Percentiles rank a stretch among this genome's conserved stretches.
These are phyloP conservation scores for Pyrenopolyporus hunteri DNA, from an alignment of 495 filamentous ascomycete genomes.

Conservation along the genomic window DNA sequence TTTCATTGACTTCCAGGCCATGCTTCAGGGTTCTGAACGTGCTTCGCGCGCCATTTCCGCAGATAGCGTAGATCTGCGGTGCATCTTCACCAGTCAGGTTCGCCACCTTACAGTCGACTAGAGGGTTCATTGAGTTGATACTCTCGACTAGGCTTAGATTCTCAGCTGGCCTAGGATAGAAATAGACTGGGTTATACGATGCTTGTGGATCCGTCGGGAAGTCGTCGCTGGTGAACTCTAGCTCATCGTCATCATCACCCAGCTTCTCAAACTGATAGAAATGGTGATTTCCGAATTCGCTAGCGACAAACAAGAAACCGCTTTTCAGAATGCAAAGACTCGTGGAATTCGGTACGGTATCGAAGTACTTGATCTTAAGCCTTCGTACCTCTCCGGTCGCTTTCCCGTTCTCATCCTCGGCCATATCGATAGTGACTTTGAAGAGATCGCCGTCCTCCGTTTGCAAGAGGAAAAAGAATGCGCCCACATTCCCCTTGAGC, in stretches of 20 bases:
- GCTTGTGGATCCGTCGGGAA: slow-evolving; percentile 75
- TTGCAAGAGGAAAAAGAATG: slow-evolving; percentile 97
- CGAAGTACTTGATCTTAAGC: slow-evolving; percentile 96
- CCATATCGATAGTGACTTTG: slow-evolving; percentile 92
- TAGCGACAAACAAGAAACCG: slow-evolving; percentile 91
- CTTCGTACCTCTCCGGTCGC: slow-evolving; percentile 78
- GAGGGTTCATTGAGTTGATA: slow-evolving; percentile 86
- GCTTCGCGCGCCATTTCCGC: slow-evolving; percentile 85
- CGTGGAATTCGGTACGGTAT: slow-evolving; percentile 87
- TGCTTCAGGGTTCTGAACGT: slow-evolving; percentile 91
- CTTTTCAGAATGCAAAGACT: slow-evolving; percentile 92
- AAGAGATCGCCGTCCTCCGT: slow-evolving; percentile 96
- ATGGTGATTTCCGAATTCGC: slow-evolving; percentile 89
- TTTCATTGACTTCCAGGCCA: slow-evolving; percentile 89
- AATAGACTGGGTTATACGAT: slow-evolving; percentile 76
- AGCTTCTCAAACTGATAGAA: slow-evolving; percentile 98
- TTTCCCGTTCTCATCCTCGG: slow-evolving; percentile 77
- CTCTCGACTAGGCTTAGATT: slow-evolving; percentile 86
- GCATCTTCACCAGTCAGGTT: slow-evolving; percentile 92
- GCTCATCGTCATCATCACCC: slow-evolving; percentile 93
- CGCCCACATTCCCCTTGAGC: slow-evolving; percentile 77
- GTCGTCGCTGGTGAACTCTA: slow-evolving; percentile 80
- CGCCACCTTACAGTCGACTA: slow-evolving; percentile 86
- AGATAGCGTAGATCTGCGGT: slow-evolving; percentile 93
- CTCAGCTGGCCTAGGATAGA: slow-evolving; percentile 77